A percentile compares a stretch with the other conserved stretches of the same genome.
Conservation (phyloP, 352 stramenopile genomes). For the Lagenidium giganteum region DNA sequence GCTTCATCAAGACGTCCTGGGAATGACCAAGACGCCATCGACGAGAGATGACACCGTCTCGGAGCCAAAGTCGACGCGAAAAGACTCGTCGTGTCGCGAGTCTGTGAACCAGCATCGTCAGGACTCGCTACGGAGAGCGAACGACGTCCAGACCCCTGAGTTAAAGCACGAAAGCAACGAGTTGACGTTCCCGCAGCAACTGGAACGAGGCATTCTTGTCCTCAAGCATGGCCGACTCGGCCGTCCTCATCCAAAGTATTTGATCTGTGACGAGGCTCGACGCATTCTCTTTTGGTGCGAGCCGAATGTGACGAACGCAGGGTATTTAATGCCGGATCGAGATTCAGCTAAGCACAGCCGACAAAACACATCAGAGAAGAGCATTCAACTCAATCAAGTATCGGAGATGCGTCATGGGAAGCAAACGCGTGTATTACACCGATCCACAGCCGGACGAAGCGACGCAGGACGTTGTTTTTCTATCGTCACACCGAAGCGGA, state of each 20-base stretch:
- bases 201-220: constrained; percentile 8
- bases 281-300: constrained; percentile 10
- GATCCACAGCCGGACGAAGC: constrained; percentile 14
- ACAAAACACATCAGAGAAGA: constrained; percentile 13
- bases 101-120: neutral
- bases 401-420: constrained; percentile 9
- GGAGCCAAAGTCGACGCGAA: neutral
- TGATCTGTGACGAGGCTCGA: constrained; percentile 9
- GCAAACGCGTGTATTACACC: constrained; percentile 14
- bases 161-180: too few species aligned
- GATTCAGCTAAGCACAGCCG: neutral
- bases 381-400: constrained; percentile 13
- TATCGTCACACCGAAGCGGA: constrained; percentile 9
- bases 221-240: constrained; percentile 17
- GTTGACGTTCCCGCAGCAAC: too few species aligned
- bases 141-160: too few species aligned
- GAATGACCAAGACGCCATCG: constrained; percentile 2
- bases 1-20: constrained; percentile 8
- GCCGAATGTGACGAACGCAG: constrained; percentile 13
- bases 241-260: constrained; percentile 15
- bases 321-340: constrained; percentile 1
- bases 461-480: constrained; percentile 17
- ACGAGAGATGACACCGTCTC: too few species aligned
- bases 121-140: too few species aligned
- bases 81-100: neutral